Base-by-base conservation (phyloP, 768 basidiomycete genomes). In the Leucosporidium creatinivorum region DNA sequence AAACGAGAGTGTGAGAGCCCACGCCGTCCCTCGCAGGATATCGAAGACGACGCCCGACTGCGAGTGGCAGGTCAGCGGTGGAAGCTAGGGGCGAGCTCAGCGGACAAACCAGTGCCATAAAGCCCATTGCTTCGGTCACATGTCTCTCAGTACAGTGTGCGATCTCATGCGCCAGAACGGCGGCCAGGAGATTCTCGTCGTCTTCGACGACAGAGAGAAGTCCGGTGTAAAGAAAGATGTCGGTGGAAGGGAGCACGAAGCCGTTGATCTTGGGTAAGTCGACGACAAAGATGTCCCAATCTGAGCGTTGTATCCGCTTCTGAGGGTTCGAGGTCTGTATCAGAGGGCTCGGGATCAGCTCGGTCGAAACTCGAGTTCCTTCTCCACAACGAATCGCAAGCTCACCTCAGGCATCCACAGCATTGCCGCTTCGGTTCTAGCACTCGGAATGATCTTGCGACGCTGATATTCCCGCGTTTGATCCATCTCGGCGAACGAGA, bases 171-270 rank as follows among this genome's bases (percentile, higher is more conserved):
- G 77, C 78, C 18, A 81, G 70, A 1, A 82, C 78, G 7, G 79
- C 80, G 6, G 81, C 79, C 25, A 82, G 73, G 31, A 81, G 72
- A 12, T 79, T 75, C 67, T 81, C 79, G 67, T 81, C 79, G 47
- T 79, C 78, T 13, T 79, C 77, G 6, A 80, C 63, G 9, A 78
- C 69, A 25, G 79, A 75, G 26, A 82, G 76, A 49, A 82, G 71
- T 3, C 81, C 81, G 0, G 80, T 78, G 69, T 81, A 81, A 50
- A 81, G 79, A 63, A 82, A 81, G 54, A 81, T 74, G 66, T 81
- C 80, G 62, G 79, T 78, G 21, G 80, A 79, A 1, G 81, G 80
- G 0, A 81, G 68, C 5, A 80, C 80, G 66, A 81, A 80, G 4
- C 80, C 79, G 67, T 81, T 80, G 73, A 81, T 74, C 52, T 78